These are phyloP conservation scores for Candolleomyces efflorescens DNA, from an alignment of 768 basidiomycete genomes.

Conservation along the genomic window DNA sequence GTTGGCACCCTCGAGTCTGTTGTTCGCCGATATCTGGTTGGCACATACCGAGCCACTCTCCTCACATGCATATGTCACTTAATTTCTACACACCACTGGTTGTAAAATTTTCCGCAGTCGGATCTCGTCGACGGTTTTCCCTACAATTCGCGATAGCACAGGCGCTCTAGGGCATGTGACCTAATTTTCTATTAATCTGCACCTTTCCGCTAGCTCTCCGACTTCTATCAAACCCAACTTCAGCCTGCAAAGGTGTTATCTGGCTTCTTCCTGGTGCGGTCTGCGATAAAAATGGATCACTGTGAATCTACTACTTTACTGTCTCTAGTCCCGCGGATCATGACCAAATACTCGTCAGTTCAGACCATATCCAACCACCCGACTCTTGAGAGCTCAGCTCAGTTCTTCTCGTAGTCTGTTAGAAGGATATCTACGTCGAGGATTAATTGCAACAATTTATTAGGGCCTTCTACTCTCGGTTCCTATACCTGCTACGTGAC, in stretches of 20 bases:
- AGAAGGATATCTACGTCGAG: background rate
- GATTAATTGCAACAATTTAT: background rate
- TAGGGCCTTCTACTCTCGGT: background rate
- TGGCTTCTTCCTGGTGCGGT: background rate
- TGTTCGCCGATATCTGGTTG: too few species aligned
- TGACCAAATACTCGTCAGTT: background rate
- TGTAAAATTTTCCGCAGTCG: too few species aligned
- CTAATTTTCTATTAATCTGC: background rate
- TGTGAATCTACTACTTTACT: background rate
- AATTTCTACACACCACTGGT: too few species aligned
- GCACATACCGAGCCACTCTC: too few species aligned
- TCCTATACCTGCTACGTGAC: background rate
- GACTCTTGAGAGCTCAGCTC: background rate
- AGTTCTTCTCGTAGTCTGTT: background rate
- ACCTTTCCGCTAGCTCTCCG: too few species aligned
- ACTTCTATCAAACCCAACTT: too few species aligned
- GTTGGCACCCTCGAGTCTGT: too few species aligned
- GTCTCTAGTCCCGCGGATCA: background rate
- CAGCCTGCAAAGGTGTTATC: too few species aligned
- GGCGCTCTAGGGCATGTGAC: too few species aligned
- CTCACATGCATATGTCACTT: too few species aligned
- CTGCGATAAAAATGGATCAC: background rate
- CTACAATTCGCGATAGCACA: background rate
- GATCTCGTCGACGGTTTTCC: background rate
- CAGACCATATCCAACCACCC: background rate